Conservation (phyloP, 768 basidiomycete species). For the Dioszegia aurantiaca region DNA sequence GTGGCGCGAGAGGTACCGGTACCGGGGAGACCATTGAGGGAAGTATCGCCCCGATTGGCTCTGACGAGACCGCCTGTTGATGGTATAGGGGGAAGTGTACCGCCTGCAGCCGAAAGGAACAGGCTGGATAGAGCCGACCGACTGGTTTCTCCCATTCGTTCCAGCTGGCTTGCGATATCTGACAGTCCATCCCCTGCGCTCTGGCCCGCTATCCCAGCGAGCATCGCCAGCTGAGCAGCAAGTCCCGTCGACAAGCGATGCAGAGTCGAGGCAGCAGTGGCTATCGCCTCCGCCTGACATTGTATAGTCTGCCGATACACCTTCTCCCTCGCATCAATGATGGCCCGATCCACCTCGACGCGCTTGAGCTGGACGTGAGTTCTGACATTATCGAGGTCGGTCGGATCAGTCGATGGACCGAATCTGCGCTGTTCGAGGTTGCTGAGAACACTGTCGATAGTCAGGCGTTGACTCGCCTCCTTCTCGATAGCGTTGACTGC, state of each 20-base stretch:
- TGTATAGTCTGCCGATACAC: slow-evolving; percentile 17
- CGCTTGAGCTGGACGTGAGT: slow-evolving; percentile 14
- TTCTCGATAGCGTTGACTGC: slow-evolving; percentile 12
- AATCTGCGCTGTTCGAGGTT: slow-evolving; percentile 21
- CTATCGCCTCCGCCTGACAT: slow-evolving; percentile 16
- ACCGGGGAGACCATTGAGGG: not conserved
- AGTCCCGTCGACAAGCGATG: slow-evolving; percentile 6
- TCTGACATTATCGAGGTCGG: slow-evolving; percentile 15
- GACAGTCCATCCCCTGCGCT: too few species aligned
- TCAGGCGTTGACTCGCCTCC: not conserved
- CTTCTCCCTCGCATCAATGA: slow-evolving; percentile 21
- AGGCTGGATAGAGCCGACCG: slow-evolving; percentile 1
- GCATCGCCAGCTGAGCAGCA: not conserved
- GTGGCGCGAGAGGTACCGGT: not conserved
- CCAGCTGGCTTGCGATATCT: slow-evolving; percentile 1
- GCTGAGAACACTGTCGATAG: slow-evolving; percentile 5
- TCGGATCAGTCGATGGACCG: slow-evolving; percentile 3
- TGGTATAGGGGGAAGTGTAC: slow-evolving; percentile 6
- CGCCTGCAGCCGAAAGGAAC: slow-evolving; percentile 5
- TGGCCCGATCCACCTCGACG: slow-evolving; percentile 15
- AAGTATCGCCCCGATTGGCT: not conserved
- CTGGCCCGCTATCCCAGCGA: not conserved
- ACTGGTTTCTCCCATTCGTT: slow-evolving; percentile 1
- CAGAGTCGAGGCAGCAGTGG: slow-evolving; percentile 16
- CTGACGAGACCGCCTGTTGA: not conserved